Base-by-base conservation (phyloP, 2,329 filamentous ascomycete species). In the Zymoseptoria ardabiliae region DNA sequence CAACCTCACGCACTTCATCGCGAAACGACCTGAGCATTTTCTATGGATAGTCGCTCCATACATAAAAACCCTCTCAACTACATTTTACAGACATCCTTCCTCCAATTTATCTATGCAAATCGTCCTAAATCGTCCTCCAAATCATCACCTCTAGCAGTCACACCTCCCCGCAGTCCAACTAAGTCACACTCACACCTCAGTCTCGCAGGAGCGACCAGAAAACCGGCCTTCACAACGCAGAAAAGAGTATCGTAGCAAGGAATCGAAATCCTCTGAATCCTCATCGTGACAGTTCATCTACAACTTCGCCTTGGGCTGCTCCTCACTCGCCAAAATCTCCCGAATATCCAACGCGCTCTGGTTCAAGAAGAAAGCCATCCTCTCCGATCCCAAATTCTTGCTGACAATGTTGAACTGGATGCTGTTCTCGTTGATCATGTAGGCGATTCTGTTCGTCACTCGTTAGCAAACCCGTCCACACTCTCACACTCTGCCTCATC, bases 401-500 rank as follows among this genome's bases (percentile, higher is more conserved):
- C 89, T 94, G 65, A 96, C 92, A 67, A 99, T 86, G 78, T 99
- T 99, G 81, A 99, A 97, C 83, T 97, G 94, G 65, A 99, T 83
- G 75, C 91, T 96, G 76, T 97, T 96, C 82, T 97, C 93, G 74
- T 99, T 99, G 75, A 99, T 97, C 94, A 99, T 99, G 75, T 99
- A 99, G 48, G 94, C 94, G 72, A 99, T 96, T 50, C 72, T 75
- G 65, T 53, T 11, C 58, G 21, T 10, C n/a, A 41, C 28, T 25
- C 17, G 63, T 72, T 52, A 71, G 67, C 58, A 59, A 50, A n/a
- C 22, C 2, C 6, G 20, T 57, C 20, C 22, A 25, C 49, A 6
- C 19, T 23, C 25, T 17, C 9, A 35, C 9, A 35, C 30, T 11
- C 30, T 11, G 13, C 30, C 30, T 25, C 28, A 17, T 35, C 35